phyloP scores from a whole-genome alignment of 1,139 yeast genomes.

The Kodamaea ohmeri region DNA sequence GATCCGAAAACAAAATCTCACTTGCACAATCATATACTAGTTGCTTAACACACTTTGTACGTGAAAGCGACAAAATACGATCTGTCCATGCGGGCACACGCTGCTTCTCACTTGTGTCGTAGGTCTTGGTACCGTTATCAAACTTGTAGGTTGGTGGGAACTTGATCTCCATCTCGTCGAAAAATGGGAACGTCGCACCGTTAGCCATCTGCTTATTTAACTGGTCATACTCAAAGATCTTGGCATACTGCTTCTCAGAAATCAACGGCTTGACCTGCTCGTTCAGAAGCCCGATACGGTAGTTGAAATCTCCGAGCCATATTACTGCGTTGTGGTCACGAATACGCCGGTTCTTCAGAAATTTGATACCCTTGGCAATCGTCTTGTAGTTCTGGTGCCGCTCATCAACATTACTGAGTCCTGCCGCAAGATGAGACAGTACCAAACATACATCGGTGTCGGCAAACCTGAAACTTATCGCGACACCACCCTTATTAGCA shows the following conservation, averaged over 20 bases:
- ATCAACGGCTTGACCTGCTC: conserved; percentile 59
- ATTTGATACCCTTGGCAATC: conserved; percentile 57
- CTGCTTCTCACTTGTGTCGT: conserved; percentile 66
- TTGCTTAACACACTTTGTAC: conserved; percentile 61
- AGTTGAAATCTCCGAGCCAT: conserved; percentile 93
- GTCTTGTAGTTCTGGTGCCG: conserved; percentile 72
- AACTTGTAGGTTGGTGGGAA: conserved; percentile 92
- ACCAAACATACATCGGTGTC: conserved; percentile 34
- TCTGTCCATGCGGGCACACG: conserved; percentile 98
- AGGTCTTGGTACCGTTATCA: conserved; percentile 86
- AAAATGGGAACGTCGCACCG: conserved; percentile 65
- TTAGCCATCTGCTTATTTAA: conserved; percentile 65
- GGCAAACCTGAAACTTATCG: conserved; percentile 75
- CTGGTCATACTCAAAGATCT: conserved; percentile 73
- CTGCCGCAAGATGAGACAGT: conserved; percentile 88
- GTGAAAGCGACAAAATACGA: conserved; percentile 37
- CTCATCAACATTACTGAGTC: conserved; percentile 71
- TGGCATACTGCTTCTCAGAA: conserved; percentile 47
- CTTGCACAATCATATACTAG: conserved; percentile 61
- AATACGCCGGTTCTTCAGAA: conserved; percentile 48
- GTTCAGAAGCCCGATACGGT: conserved; percentile 68
- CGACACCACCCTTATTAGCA: conserved; percentile 94
- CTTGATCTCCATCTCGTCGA: conserved; percentile 69
- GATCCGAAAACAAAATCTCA: conserved; percentile 77
- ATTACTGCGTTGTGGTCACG: conserved; percentile 82